phyloP scores from a whole-genome alignment of 805 yeast species.

The Pichia thaimueangensis region DNA sequence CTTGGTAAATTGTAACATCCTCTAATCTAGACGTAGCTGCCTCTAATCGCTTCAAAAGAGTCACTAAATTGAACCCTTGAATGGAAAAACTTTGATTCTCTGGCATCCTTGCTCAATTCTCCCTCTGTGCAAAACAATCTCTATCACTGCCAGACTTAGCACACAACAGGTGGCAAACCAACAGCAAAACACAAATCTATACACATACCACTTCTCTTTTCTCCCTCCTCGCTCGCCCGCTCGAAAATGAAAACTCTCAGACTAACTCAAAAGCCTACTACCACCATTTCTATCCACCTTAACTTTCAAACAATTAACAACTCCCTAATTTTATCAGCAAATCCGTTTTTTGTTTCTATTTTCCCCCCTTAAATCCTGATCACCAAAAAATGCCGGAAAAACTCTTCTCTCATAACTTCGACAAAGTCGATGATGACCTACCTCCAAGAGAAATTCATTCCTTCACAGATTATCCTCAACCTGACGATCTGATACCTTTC shows the following conservation, averaged over 20 bases:
- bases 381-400: conserved; percentile 6
- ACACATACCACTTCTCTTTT: too few relatives aligned
- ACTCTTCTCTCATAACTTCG: conserved; percentile 8
- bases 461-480: conserved; percentile 36
- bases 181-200: too few relatives aligned
- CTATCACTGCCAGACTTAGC: too few relatives aligned
- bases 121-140: too few relatives aligned
- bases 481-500: conserved; percentile 40
- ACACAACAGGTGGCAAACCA: too few relatives aligned
- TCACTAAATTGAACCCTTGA: conserved; percentile 83
- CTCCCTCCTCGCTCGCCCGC: too few relatives aligned
- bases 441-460: conserved; percentile 39
- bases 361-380: background rate
- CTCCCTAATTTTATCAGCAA: too few relatives aligned
- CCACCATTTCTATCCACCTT: too few relatives aligned
- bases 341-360: too few relatives aligned
- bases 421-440: conserved; percentile 23
- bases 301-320: background rate
- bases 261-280: too few relatives aligned
- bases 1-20: conserved; percentile 78
- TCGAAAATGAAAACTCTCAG: too few relatives aligned
- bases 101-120: too few relatives aligned
- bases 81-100: conserved; percentile 37
- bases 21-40: conserved; percentile 92
- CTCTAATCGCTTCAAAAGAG: conserved; percentile 74